Evolutionary conservation across 805 yeast species (phyloP).

Genomic region (Wickerhamiella domercqiae): DNA sequence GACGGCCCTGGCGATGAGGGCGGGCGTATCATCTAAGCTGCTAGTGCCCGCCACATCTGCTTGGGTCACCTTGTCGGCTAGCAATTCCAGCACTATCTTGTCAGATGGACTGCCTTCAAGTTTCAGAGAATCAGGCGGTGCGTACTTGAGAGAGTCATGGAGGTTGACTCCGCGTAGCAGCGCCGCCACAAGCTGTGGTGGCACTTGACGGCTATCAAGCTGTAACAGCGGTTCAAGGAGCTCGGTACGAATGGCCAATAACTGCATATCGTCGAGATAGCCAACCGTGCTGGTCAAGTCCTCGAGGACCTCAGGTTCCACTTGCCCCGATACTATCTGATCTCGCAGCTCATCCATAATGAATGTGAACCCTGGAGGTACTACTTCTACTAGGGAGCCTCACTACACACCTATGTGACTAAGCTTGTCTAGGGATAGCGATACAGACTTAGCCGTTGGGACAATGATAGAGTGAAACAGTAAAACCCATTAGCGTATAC

Average conservation of each 20-base stretch:
- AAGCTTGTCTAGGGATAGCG: too few species aligned
- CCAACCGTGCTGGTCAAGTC: constrained; percentile 1
- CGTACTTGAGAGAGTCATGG: constrained; percentile 7
- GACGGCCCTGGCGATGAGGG: too few species aligned
- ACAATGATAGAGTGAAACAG: too few species aligned
- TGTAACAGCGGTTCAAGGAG: constrained; percentile 10
- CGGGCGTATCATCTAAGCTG: too few species aligned
- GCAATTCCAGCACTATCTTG: background rate
- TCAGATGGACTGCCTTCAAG: background rate
- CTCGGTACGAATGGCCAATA: constrained; percentile 4
- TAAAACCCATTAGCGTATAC: too few species aligned
- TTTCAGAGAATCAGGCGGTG: too few species aligned
- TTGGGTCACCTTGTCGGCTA: background rate
- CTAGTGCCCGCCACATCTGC: background rate
- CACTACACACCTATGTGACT: too few species aligned
- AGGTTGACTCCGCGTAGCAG: constrained; percentile 8
- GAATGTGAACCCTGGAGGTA: too few species aligned
- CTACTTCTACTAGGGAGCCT: too few species aligned
- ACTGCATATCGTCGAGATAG: constrained; percentile 1
- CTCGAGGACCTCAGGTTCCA: constrained; percentile 8
- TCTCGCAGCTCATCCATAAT: background rate
- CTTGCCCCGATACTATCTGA: constrained; percentile 1
- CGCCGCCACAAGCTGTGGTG: constrained; percentile 7
- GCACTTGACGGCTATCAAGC: constrained; percentile 9
- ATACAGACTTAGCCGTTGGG: too few species aligned